These are phyloP conservation scores for Umbelopsis ramanniana DNA, from an alignment of 192 early-diverging fungal species.

Conservation along the genomic window DNA sequence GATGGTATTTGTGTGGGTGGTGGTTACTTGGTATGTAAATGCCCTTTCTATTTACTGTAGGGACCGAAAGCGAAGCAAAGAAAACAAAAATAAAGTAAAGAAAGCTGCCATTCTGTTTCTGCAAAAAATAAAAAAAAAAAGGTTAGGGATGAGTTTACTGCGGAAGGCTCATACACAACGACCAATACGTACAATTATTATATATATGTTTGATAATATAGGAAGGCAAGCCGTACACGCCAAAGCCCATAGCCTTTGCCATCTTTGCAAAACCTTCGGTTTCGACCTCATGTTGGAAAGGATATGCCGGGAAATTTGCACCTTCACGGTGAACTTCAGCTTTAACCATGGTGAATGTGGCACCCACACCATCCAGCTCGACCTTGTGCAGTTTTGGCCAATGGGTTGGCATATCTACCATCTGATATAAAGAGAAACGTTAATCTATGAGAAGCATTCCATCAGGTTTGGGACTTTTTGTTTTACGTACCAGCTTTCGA, in stretches of 20 bases:
- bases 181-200: constrained; percentile 22
- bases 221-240: constrained; percentile 59
- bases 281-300: constrained; percentile 63
- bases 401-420: constrained; percentile 27
- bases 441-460: background rate
- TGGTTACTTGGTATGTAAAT: constrained; percentile 1
- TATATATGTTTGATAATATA: constrained; percentile 60
- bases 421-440: background rate
- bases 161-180: too few relatives aligned
- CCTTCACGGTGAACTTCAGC: constrained; percentile 61
- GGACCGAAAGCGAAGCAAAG: background rate
- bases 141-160: too few relatives aligned
- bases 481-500: constrained; percentile 14
- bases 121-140: too few relatives aligned
- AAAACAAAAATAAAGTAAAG: background rate
- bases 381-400: constrained; percentile 28
- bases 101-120: background rate
- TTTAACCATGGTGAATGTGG: constrained; percentile 61
- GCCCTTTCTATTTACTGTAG: constrained; percentile 10
- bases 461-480: background rate
- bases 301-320: constrained; percentile 59
- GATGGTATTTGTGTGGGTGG: background rate
- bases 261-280: constrained; percentile 71
- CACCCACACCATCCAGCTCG: constrained; percentile 59
- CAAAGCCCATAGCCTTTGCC: constrained; percentile 62